A percentile compares a stretch with the other conserved stretches of the same genome.
phyloP scores from a whole-genome alignment of 2,329 filamentous ascomycete genomes.

The Cladophialophora bantiana region DNA sequence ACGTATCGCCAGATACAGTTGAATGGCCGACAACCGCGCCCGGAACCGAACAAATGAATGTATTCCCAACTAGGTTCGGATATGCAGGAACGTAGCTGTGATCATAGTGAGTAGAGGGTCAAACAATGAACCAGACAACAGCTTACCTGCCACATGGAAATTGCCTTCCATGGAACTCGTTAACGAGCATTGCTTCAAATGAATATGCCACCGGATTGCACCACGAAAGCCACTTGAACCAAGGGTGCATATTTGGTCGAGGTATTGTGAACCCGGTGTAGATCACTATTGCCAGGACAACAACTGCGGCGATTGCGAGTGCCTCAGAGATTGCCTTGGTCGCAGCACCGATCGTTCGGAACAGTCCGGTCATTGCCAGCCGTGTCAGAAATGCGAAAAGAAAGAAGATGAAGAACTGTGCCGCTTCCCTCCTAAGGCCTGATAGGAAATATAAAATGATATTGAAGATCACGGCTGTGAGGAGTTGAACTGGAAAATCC shows the following conservation, averaged over 20 bases:
- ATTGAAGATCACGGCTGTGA: conserved; percentile 77
- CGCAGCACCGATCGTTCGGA: conserved; percentile 72
- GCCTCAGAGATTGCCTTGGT: conserved; percentile 69
- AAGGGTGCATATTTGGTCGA: conserved; percentile 63
- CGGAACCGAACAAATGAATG: conserved; percentile 44
- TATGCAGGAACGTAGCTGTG: conserved; percentile 48
- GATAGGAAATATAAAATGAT: conserved; percentile 85
- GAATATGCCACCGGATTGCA: conserved; percentile 71
- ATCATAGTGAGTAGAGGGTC: conserved; percentile 62
- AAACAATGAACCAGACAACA: not conserved
- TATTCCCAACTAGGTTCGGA: conserved; percentile 44
- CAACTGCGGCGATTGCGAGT: conserved; percentile 61
- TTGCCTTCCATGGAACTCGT: conserved; percentile 64
- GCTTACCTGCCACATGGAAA: conserved; percentile 61
- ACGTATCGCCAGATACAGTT: conserved; percentile 61
- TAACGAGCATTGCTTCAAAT: conserved; percentile 66
- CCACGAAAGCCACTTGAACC: conserved; percentile 73
- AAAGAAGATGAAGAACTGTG: conserved; percentile 84
- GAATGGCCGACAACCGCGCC: conserved; percentile 40
- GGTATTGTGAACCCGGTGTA: conserved; percentile 72
- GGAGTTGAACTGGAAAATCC: conserved; percentile 81
- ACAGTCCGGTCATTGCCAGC: conserved; percentile 55
- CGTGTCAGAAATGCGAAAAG: conserved; percentile 68
- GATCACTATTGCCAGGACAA: conserved; percentile 65
- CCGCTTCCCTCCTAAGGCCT: conserved; percentile 74